phyloP scores from a whole-genome alignment of 2,329 filamentous ascomycete genomes.

The Penicillium expansum region DNA sequence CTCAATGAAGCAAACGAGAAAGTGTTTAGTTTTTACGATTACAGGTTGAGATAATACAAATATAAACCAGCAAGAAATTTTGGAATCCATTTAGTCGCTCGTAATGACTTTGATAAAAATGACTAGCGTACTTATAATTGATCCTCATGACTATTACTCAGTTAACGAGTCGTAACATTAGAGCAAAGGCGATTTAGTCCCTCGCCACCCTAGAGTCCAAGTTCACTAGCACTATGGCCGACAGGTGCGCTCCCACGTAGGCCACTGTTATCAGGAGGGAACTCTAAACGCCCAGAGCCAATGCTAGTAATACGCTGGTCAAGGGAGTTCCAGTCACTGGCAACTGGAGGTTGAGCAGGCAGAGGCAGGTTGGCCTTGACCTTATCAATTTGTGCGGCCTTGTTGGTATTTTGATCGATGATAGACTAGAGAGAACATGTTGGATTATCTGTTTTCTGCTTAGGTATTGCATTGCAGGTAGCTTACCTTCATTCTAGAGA shows the following conservation, averaged over 20 bases:
- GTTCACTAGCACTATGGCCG: conserved; percentile 49
- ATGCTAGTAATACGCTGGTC: conserved; percentile 69
- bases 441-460: neutral
- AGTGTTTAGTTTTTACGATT: neutral
- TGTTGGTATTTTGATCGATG: conserved; percentile 47
- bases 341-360: conserved; percentile 71
- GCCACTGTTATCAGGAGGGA: conserved; percentile 50
- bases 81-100: conserved; percentile 13
- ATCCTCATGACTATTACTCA: conserved; percentile 25
- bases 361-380: conserved; percentile 71
- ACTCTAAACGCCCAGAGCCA: conserved; percentile 59
- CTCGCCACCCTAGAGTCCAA: conserved; percentile 64
- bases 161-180: conserved; percentile 56
- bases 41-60: no score
- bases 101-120: conserved; percentile 17
- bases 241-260: conserved; percentile 61
- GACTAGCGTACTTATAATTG: conserved; percentile 18
- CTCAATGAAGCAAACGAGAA: neutral
- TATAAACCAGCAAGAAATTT: no score
- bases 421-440: conserved; percentile 30
- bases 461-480: no score
- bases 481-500: conserved; percentile 40
- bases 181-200: conserved; percentile 55
- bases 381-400: conserved; percentile 65
- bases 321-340: conserved; percentile 74